Conservation (phyloP, 1,284 basidiomycete species). For the Cryptococcus jaspeensis region DNA sequence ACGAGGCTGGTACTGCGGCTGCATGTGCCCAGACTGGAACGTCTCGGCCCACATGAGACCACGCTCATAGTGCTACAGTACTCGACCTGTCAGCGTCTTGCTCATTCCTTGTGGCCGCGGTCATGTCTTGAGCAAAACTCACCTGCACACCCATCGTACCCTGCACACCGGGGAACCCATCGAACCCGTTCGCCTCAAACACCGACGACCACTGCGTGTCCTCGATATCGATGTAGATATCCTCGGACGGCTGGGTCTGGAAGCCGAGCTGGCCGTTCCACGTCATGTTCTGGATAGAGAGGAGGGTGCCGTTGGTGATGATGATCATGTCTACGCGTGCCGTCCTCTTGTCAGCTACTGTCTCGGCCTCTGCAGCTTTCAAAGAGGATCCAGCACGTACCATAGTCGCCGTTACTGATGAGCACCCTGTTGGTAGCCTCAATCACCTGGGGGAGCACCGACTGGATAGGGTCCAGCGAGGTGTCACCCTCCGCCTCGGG, state of each 20-base stretch:
- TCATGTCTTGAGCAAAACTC: background rate
- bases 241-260: conserved; percentile 16
- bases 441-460: conserved; percentile 26
- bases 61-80: conserved; percentile 20
- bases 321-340: conserved; percentile 27
- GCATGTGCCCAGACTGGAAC: conserved; percentile 22
- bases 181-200: conserved; percentile 8
- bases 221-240: conserved; percentile 8
- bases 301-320: conserved; percentile 31
- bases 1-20: conserved; percentile 20
- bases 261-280: conserved; percentile 34
- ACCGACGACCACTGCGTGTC: conserved; percentile 7
- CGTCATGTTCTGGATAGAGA: conserved; percentile 43
- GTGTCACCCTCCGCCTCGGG: conserved; percentile 52
- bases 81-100: background rate
- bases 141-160: conserved; percentile 22
- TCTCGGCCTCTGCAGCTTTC: conserved; percentile 10
- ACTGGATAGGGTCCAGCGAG: conserved; percentile 58
- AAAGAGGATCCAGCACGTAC: conserved; percentile 13
- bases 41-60: conserved; percentile 28
- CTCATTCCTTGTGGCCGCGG: background rate
- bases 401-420: conserved; percentile 62
- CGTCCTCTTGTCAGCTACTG: background rate
- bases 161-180: conserved; percentile 7
- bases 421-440: conserved; percentile 69